phyloP scores from a whole-genome alignment of 2,329 filamentous ascomycete genomes.

The Ophiostoma ulmi region DNA sequence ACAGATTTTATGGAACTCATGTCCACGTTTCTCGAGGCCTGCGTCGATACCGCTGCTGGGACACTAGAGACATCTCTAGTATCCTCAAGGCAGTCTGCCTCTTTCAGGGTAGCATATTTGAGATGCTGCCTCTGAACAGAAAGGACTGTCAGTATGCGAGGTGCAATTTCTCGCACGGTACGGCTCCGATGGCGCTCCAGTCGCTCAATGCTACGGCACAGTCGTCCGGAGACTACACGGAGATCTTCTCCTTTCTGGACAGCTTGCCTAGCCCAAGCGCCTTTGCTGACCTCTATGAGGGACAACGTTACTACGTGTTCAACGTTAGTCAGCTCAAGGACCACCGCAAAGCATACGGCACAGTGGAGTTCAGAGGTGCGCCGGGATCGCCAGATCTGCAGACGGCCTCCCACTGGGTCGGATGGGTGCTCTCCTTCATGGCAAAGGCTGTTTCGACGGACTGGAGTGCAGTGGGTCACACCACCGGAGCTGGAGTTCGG shows the following conservation, averaged over 20 bases:
- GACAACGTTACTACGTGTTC: not conserved
- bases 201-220: not conserved
- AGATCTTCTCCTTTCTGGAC: not conserved
- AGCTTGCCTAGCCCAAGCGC: not conserved
- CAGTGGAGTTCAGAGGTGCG: not conserved
- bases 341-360: not conserved
- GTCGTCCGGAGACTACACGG: not conserved
- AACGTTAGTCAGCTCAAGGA: not conserved
- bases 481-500: not conserved
- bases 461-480: not conserved
- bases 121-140: not conserved
- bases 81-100: not conserved
- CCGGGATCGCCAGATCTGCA: not conserved
- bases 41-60: not conserved
- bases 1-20: not conserved
- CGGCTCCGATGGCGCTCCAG: not conserved
- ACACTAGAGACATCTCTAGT: not conserved
- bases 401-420: constrained; percentile 1
- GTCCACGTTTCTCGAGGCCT: not conserved
- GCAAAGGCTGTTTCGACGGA: not conserved
- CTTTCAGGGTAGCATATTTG: not conserved
- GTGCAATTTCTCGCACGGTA: not conserved
- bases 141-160: not conserved
- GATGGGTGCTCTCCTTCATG: not conserved
- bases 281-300: not conserved